These are phyloP conservation scores for Saccharomyces mikatae DNA, from an alignment of 805 yeast genomes.

Conservation along the genomic window DNA sequence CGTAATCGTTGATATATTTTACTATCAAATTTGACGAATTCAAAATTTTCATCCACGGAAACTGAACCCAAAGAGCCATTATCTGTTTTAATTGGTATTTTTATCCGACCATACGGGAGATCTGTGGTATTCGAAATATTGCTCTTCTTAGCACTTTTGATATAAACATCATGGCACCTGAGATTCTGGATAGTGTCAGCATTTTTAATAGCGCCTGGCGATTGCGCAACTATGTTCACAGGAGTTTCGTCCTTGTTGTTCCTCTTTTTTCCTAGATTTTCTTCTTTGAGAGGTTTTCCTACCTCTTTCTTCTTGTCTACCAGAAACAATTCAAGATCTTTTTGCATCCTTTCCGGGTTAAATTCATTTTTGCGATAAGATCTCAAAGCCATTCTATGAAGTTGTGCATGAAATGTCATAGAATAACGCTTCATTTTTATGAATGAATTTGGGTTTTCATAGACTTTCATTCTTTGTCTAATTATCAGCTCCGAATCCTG, in stretches of 20 bases:
- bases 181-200: neutral
- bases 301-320: neutral
- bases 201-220: neutral
- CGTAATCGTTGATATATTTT: neutral
- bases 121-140: neutral
- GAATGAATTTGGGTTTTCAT: constrained; percentile 11
- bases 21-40: constrained; percentile 1
- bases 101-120: constrained; percentile 1
- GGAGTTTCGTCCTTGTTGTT: neutral
- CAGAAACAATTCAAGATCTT: constrained; percentile 13
- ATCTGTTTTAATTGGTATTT: constrained; percentile 1
- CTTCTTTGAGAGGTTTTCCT: neutral
- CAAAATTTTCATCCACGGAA: constrained; percentile 8
- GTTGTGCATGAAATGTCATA: constrained; percentile 15
- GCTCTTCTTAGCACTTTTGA: neutral
- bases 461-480: constrained; percentile 38
- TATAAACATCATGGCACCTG: neutral
- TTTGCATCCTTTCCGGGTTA: constrained; percentile 6
- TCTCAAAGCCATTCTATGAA: constrained; percentile 15
- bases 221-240: neutral
- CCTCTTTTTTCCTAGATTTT: neutral
- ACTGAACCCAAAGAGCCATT: constrained; percentile 4
- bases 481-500: constrained; percentile 53
- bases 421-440: constrained; percentile 16
- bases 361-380: constrained; percentile 9